Conservation (phyloP, 352 stramenopile species). For the Phytophthora fragariaefolia region DNA sequence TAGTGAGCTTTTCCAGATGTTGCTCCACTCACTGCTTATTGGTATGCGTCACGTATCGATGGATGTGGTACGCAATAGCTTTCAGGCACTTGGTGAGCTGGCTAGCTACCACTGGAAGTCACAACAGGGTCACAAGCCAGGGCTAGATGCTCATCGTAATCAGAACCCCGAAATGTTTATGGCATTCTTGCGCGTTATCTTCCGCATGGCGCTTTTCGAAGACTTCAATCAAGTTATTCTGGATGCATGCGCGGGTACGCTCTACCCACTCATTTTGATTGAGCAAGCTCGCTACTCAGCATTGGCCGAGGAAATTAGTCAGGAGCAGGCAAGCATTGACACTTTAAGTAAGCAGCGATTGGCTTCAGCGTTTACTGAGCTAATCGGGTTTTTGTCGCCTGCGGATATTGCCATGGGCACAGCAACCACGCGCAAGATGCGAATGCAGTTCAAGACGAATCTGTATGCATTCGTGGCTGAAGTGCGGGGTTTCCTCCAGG, state of each 20-base stretch:
- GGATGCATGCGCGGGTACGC: constrained; percentile 66
- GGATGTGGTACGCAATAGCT: constrained; percentile 83
- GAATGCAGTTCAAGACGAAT: constrained; percentile 81
- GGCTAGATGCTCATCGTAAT: constrained; percentile 53
- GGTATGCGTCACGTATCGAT: constrained; percentile 77
- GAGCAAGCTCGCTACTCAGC: constrained; percentile 74
- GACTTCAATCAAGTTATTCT: constrained; percentile 80
- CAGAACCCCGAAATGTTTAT: constrained; percentile 71
- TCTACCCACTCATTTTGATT: constrained; percentile 87
- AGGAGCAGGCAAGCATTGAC: constrained; percentile 52
- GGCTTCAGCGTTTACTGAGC: constrained; percentile 61
- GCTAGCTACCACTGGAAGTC: constrained; percentile 77
- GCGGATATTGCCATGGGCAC: constrained; percentile 68
- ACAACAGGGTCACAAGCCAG: constrained; percentile 49
- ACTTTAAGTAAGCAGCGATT: constrained; percentile 57
- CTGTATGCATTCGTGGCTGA: constrained; percentile 84
- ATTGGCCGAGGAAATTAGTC: constrained; percentile 71
- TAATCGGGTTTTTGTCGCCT: constrained; percentile 72
- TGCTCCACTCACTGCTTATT: constrained; percentile 77
- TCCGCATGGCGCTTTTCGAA: constrained; percentile 83
- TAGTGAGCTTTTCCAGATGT: constrained; percentile 73
- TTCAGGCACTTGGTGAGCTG: constrained; percentile 82
- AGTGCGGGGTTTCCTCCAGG: constrained; percentile 83
- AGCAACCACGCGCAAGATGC: constrained; percentile 71
- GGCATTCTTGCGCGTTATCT: constrained; percentile 77